These are phyloP conservation scores for Santalum album DNA, from an alignment of 164 flowering plant species.

Conservation along the genomic window DNA sequence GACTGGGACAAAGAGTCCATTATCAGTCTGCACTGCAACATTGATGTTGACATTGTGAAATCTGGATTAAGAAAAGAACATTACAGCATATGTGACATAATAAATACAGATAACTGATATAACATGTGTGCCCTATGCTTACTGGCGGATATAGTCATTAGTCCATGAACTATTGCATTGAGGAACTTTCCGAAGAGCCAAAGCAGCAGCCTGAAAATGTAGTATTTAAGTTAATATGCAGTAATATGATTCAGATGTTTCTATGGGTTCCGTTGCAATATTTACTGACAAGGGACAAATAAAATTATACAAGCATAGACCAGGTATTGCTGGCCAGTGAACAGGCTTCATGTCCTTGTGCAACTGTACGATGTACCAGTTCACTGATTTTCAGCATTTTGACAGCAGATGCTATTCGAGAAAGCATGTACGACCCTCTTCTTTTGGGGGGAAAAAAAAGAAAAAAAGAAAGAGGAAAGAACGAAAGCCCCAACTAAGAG, in stretches of 20 bases:
- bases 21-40: slow-evolving; percentile 94
- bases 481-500: too few species aligned
- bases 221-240: not conserved
- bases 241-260: not conserved
- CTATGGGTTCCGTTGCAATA: not conserved
- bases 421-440: too few species aligned
- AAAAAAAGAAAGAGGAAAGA: too few species aligned
- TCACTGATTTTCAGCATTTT: too few species aligned
- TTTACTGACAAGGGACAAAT: too few species aligned
- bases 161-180: slow-evolving; percentile 96
- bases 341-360: too few species aligned
- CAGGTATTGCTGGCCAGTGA: not conserved
- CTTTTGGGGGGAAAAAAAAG: too few species aligned
- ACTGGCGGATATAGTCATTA: slow-evolving; percentile 90
- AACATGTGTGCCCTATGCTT: slow-evolving; percentile 20
- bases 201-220: slow-evolving; percentile 72
- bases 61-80: slow-evolving; percentile 29
- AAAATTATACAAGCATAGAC: not conserved
- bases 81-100: not conserved
- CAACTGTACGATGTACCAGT: too few species aligned
- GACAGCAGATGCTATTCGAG: too few species aligned
- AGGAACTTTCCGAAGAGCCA: slow-evolving; percentile 92
- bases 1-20: slow-evolving; percentile 89
- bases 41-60: slow-evolving; percentile 72
- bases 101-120: not conserved